These are phyloP conservation scores for Aegilops sharonensis DNA, from an alignment of 176 grass and related monocot species.

Conservation along the genomic window DNA sequence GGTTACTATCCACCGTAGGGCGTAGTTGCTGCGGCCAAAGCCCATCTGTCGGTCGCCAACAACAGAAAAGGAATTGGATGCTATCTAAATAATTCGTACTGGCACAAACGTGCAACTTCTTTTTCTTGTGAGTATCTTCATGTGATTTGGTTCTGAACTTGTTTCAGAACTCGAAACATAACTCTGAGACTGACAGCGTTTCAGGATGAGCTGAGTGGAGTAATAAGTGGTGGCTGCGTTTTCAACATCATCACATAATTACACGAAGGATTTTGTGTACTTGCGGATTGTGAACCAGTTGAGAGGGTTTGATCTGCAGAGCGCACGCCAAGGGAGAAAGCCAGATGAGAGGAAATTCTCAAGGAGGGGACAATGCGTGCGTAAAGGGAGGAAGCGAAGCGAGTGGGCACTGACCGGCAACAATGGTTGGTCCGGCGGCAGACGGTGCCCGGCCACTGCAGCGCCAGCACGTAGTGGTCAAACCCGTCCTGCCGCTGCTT, in stretches of 20 bases:
- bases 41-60: conserved; percentile 51
- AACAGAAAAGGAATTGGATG: background rate
- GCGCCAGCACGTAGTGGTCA: conserved; percentile 75
- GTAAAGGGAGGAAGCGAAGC: background rate
- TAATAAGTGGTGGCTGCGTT: background rate
- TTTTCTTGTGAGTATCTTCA: no score
- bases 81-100: no score
- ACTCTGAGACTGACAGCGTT: background rate
- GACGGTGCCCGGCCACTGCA: conserved; percentile 85
- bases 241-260: background rate
- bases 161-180: no score
- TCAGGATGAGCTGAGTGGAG: no score
- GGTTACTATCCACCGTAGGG: background rate
- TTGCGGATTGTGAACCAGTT: conserved; percentile 79
- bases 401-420: conserved; percentile 49
- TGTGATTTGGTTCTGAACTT: background rate
- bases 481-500: conserved; percentile 21
- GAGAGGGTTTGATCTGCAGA: conserved; percentile 63
- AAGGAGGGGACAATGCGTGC: no score
- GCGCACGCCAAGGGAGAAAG: background rate
- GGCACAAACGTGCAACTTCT: no score
- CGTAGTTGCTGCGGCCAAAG: conserved; percentile 60
- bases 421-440: conserved; percentile 51
- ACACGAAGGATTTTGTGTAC: background rate
- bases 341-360: conserved; percentile 12